These are phyloP conservation scores for Ustilago cynodontis DNA, from an alignment of 1,284 basidiomycete species.

Conservation along the genomic window DNA sequence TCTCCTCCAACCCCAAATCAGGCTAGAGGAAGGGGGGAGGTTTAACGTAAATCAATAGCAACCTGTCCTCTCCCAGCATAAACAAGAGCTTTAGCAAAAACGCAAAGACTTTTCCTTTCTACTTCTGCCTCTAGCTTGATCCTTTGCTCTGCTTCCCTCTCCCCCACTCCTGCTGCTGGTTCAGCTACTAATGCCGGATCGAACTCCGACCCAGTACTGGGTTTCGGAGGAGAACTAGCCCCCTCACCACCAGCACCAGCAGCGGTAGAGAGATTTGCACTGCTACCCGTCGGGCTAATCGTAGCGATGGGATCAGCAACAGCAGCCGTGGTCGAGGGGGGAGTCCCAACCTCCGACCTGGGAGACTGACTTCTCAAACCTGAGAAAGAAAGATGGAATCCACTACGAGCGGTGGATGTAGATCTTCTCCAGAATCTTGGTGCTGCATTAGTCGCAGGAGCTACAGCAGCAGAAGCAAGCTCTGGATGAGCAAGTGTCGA, in stretches of 20 bases:
- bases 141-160: conserved; percentile 6
- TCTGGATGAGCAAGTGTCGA: conserved; percentile 32
- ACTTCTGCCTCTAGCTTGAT: conserved; percentile 19
- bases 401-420: conserved; percentile 34
- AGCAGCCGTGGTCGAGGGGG: conserved; percentile 14
- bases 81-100: conserved; percentile 39
- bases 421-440: conserved; percentile 48
- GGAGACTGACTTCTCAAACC: conserved; percentile 38
- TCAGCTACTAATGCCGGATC: background rate
- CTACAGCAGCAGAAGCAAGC: conserved; percentile 17
- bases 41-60: conserved; percentile 25
- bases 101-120: conserved; percentile 20
- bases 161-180: background rate
- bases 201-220: background rate
- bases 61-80: conserved; percentile 39
- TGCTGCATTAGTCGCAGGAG: conserved; percentile 6
- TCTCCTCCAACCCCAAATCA: too few species aligned
- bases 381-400: conserved; percentile 50
- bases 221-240: background rate
- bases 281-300: background rate
- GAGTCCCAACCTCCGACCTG: conserved; percentile 3
- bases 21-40: too few species aligned
- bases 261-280: conserved; percentile 4
- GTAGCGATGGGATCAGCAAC: conserved; percentile 7
- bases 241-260: background rate